Percentiles rank a stretch among this genome's conserved stretches.
phyloP scores from a whole-genome alignment of 208 protist species.

The Trypanosoma caninum region DNA sequence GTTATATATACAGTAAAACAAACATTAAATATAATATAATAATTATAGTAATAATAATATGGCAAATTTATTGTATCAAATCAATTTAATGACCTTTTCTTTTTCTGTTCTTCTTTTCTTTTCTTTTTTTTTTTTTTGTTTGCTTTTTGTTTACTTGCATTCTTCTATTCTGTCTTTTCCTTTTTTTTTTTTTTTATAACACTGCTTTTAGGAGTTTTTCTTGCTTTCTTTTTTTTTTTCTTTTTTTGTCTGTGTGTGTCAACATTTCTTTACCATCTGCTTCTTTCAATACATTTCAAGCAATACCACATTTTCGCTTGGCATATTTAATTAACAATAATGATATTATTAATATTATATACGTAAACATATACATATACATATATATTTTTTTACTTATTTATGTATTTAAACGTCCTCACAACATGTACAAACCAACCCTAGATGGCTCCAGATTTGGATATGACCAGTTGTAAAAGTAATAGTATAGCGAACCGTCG shows the following conservation, averaged over 20 bases:
- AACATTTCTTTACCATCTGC: too few relatives aligned
- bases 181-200: conserved; percentile 3
- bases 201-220: neutral
- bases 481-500: conserved; percentile 98
- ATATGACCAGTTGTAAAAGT: conserved; percentile 98
- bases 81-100: neutral
- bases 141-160: neutral
- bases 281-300: too few relatives aligned
- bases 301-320: too few relatives aligned
- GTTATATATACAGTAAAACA: too few relatives aligned
- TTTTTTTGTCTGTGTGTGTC: neutral
- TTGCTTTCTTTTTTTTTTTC: neutral
- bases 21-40: too few relatives aligned
- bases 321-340: too few relatives aligned
- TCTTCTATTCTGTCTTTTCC: neutral
- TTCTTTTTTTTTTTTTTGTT: neutral
- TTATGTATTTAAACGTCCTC: conserved; percentile 13
- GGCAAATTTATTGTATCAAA: too few relatives aligned
- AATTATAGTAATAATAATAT: too few relatives aligned
- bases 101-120: neutral
- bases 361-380: neutral
- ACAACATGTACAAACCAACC: conserved; percentile 94
- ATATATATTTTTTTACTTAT: neutral
- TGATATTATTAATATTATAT: too few relatives aligned
- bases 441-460: conserved; percentile 70